Base-by-base conservation (phyloP, 192 early-diverging fungal genomes). In the Backusella luteola region DNA sequence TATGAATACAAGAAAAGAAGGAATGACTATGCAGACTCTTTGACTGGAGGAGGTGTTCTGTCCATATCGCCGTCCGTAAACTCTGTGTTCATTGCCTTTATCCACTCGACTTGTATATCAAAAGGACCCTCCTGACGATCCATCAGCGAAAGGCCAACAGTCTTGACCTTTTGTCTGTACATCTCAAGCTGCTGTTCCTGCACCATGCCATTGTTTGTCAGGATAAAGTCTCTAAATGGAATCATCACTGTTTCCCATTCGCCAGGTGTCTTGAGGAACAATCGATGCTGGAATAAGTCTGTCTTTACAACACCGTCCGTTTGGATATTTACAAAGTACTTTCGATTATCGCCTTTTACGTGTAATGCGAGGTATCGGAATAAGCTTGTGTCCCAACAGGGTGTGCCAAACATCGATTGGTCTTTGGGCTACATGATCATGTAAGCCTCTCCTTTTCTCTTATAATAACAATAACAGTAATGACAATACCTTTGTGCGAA, bases 321-420 rank as follows among this genome's bases (percentile, higher is more conserved):
- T 75, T 96, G 92, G 17, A 99, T 80, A 79, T 99, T 99, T 71
- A 99, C 94, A 89, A 96, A 92, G 84, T 96, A 99, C 82, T 94
- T 93, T 67, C 93, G 86, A 23, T 85, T 76, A 73, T 99, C 96
- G 1, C 95, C 95, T 75, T 88, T 89, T 9, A 94, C 93, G 26
- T 94, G 82, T 67, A 97, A 67, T 1, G 91, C 89, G 42, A 99
- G 83, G 79, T 96, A 99, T 44, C 96, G 88, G 79, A 89, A 99
- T 71, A 93, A 82, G 14, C 89, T 89, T 36, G 93, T 94, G 81
- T 99, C 97, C 89, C 93, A 96, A 77, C 87, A 84, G 44, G 93
- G 92, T 19, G 87, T 88, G 67, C 90, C 89, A 67, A 97, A 92
- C 21, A 97, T 82, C 1, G 92, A 90, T n/a, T 87, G 69, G 23